Percentiles rank a stretch among this genome's conserved stretches.
Evolutionary conservation across 2,329 filamentous ascomycete species (phyloP).

Genomic region (Calonectria naviculata): DNA sequence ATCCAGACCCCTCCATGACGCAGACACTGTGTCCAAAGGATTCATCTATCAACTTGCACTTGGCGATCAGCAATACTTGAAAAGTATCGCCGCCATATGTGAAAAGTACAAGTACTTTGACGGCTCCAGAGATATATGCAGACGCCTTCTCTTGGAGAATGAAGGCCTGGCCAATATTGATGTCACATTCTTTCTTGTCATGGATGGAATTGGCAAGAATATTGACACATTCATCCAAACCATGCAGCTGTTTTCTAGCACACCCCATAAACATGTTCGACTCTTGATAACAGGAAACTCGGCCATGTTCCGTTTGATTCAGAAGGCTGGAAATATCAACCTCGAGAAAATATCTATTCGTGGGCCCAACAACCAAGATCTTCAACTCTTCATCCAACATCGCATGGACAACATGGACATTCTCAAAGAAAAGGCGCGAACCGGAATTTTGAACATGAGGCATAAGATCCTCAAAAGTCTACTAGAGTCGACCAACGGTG

Average conservation of each 20-base stretch:
- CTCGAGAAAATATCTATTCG: constrained; percentile 39
- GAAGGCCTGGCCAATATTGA: constrained; percentile 42
- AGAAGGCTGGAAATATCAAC: constrained; percentile 26
- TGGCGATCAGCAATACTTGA: constrained; percentile 46
- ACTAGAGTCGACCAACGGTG: neutral
- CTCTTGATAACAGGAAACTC: constrained; percentile 35
- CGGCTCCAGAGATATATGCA: constrained; percentile 43
- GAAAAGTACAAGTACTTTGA: constrained; percentile 39
- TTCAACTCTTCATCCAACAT: constrained; percentile 43
- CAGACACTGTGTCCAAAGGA: neutral
- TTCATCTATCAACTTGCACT: constrained; percentile 46
- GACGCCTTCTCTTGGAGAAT: constrained; percentile 46
- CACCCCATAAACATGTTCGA: no score
- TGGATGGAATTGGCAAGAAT: constrained; percentile 41
- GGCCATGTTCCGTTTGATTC: constrained; percentile 45
- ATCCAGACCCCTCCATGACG: neutral
- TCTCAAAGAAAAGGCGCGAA: constrained; percentile 38
- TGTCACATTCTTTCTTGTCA: constrained; percentile 46
- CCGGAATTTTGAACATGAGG: constrained; percentile 44
- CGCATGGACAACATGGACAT: constrained; percentile 46
- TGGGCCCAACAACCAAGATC: constrained; percentile 40
- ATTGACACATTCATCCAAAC: constrained; percentile 34
- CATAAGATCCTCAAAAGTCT: constrained; percentile 37
- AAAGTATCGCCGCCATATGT: constrained; percentile 41
- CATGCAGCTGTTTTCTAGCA: constrained; percentile 36